These are phyloP conservation scores for Arthroderma uncinatum DNA, from an alignment of 2,329 filamentous ascomycete genomes.

Conservation along the genomic window DNA sequence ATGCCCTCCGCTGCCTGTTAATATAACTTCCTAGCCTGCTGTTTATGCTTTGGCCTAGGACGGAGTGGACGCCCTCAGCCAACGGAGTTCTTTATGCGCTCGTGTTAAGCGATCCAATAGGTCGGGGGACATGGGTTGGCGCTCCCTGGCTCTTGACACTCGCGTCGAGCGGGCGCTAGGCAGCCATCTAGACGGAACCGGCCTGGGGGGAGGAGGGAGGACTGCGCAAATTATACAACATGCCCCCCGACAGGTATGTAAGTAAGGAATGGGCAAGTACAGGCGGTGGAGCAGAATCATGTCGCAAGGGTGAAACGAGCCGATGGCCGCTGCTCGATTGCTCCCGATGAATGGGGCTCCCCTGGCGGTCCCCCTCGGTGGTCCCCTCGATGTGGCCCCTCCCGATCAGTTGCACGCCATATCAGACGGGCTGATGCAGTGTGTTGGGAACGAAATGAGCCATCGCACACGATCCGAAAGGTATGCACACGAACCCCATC, in stretches of 20 bases:
- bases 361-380: too few relatives aligned
- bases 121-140: neutral
- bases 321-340: too few relatives aligned
- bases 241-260: neutral
- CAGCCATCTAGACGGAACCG: too few relatives aligned
- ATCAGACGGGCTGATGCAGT: neutral
- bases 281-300: neutral
- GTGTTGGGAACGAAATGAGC: neutral
- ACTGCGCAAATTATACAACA: neutral
- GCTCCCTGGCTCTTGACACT: neutral
- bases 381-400: too few relatives aligned
- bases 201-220: too few relatives aligned
- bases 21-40: neutral
- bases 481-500: constrained; percentile 1
- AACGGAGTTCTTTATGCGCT: neutral
- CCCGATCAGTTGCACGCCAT: neutral
- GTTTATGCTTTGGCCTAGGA: neutral
- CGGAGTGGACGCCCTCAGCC: neutral
- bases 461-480: neutral
- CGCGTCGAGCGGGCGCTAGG: neutral
- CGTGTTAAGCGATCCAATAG: constrained; percentile 3
- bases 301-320: neutral
- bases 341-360: too few relatives aligned
- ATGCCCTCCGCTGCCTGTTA: neutral
- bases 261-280: neutral